Evolutionary conservation across 1,139 yeast species (phyloP), one percentile per base, ranked within the genome.

Genomic region (Groenewaldozyma auringiensis): DNA sequence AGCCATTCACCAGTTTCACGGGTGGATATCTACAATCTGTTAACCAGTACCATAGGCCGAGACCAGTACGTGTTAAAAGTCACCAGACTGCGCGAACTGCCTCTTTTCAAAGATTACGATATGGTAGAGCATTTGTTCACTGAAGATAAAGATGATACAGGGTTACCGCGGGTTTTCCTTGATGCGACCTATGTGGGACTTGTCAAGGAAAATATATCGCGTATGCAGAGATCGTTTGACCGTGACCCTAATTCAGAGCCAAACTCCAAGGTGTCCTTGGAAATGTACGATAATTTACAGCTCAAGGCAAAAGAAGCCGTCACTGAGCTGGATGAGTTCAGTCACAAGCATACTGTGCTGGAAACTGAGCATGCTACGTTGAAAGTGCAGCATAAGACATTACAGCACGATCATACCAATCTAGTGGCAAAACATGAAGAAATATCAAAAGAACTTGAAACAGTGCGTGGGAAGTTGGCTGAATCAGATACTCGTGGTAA

Each of bases 131-230:
- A 37, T 25, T 35, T 45, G 2, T 66, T 66, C 29, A 66, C 67
- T 34, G 75, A 79, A 2, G 66, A 67, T 4, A 75, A 76, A 50
- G 95, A 87, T 59, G 81, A 78, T 2, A 80, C 95, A 1, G 98
- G 98, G 1, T 70, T 89, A 35, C 98, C 97, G 0, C 78, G 79
- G 47, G 86, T 89, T 1, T 87, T 75, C 55, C 83, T 92, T 58
- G 83, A 81, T 52, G 59, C 75, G 0, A 66, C 72, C 2, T 87
- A 86, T 58, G 81, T 86, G 2, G 69, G 69, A 3, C 66, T 87
- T 46, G 66, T 92, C 43, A 82, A 79, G 53, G 94, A 83, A 6
- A 84, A 86, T 56, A 78, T 75, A 53, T 67, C 76, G 16, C 71
- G 96, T 46, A 78, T 92, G 33, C 76, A 75, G 50, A 74, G 81